Conservation (phyloP, 1,139 yeast species). For the Debaryomyces psychrophilus region DNA sequence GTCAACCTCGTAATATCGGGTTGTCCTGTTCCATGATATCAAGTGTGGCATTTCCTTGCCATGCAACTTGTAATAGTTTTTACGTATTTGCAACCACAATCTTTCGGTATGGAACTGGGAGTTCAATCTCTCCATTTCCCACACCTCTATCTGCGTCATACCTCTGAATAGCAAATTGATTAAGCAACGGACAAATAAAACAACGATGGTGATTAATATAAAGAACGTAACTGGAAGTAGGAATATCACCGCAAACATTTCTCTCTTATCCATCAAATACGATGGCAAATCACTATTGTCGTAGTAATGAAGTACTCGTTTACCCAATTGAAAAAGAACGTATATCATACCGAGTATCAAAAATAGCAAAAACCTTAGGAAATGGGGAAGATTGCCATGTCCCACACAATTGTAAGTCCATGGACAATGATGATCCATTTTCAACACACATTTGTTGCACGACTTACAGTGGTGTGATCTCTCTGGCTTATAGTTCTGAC, state of each 20-base stretch:
- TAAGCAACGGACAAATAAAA: slow-evolving; percentile 65
- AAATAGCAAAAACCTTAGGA: slow-evolving; percentile 75
- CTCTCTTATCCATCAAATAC: slow-evolving; percentile 56
- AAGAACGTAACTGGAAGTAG: slow-evolving; percentile 60
- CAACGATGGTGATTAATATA: slow-evolving; percentile 57
- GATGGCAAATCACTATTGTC: slow-evolving; percentile 58
- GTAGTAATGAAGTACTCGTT: slow-evolving; percentile 52
- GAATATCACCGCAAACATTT: slow-evolving; percentile 58
- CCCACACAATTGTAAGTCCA: slow-evolving; percentile 96
- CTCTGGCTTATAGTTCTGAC: slow-evolving; percentile 91
- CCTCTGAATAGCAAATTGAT: slow-evolving; percentile 61
- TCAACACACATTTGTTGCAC: slow-evolving; percentile 69
- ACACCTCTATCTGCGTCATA: slow-evolving; percentile 87
- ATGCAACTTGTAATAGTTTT: slow-evolving; percentile 49
- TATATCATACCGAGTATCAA: slow-evolving; percentile 59
- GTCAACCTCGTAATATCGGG: slow-evolving; percentile 22
- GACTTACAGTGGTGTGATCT: slow-evolving; percentile 87
- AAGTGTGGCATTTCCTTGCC: slow-evolving; percentile 48
- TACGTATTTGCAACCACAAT: slow-evolving; percentile 53
- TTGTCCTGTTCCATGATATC: slow-evolving; percentile 48
- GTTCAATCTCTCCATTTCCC: slow-evolving; percentile 88
- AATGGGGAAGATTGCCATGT: slow-evolving; percentile 76
- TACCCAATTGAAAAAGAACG: slow-evolving; percentile 46
- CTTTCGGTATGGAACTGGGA: slow-evolving; percentile 58
- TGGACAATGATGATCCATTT: slow-evolving; percentile 94